Conservation (phyloP, 2,329 filamentous ascomycete genomes). For the Talaromyces sp. region DNA sequence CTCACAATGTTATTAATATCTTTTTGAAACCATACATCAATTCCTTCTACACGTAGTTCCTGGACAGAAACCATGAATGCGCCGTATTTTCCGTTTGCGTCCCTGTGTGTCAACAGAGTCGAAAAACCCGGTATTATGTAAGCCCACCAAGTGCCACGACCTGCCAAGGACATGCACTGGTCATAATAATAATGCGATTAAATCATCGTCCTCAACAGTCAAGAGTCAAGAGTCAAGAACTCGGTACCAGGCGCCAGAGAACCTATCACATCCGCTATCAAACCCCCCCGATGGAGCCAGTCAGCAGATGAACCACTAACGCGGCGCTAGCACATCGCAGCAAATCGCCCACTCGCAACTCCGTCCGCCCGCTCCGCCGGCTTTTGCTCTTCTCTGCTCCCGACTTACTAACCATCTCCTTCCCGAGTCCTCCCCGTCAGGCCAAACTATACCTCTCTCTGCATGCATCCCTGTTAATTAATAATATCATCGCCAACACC, state of each 20-base stretch:
- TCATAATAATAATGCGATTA: not conserved
- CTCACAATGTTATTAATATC: too few relatives aligned
- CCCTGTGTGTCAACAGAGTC: not conserved
- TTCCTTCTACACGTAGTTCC: not conserved
- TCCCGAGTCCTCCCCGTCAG: not conserved
- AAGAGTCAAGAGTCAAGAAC: not conserved
- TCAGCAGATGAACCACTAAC: not conserved
- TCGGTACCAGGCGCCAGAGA: not conserved
- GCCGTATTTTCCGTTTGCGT: constrained; percentile 3
- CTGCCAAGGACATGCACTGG: not conserved
- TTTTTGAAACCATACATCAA: too few relatives aligned
- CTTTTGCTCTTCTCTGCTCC: not conserved
- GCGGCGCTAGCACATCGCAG: not conserved
- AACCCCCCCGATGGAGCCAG: not conserved
- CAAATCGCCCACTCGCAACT: not conserved
- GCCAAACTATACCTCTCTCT: not conserved
- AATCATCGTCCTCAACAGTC: not conserved
- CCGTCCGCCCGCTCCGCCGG: not conserved
- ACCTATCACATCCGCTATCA: not conserved
- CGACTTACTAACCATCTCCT: not conserved
- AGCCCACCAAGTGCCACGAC: not conserved
- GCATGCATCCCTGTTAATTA: not conserved
- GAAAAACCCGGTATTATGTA: not conserved
- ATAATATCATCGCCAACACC: not conserved
- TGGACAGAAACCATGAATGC: not conserved